Conservation (phyloP, 2,329 filamentous ascomycete species). For the Cercospora sojina region DNA sequence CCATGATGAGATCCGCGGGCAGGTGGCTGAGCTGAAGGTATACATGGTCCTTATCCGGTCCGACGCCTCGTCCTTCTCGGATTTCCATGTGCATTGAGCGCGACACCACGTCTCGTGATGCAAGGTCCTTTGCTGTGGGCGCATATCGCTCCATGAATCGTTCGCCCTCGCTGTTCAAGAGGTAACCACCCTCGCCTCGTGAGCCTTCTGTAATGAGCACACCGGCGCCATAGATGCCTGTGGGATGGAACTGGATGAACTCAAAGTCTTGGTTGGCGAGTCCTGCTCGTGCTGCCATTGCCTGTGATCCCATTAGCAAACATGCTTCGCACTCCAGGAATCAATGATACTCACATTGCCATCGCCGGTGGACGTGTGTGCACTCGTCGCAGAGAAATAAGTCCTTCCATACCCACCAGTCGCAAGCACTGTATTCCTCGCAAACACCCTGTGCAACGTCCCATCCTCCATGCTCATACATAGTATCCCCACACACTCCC, state of each 20-base stretch:
- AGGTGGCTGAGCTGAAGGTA: constrained; percentile 51
- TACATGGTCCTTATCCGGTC: constrained; percentile 50
- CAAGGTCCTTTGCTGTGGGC: constrained; percentile 52
- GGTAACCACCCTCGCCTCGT: constrained; percentile 52
- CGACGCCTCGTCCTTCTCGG: constrained; percentile 48
- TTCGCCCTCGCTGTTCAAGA: constrained; percentile 51
- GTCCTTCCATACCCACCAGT: constrained; percentile 53
- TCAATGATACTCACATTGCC: constrained; percentile 39
- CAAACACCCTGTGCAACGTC: constrained; percentile 50
- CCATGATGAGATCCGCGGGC: constrained; percentile 48
- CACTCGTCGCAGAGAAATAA: constrained; percentile 52
- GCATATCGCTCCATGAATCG: constrained; percentile 55
- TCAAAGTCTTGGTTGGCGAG: constrained; percentile 53
- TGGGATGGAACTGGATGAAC: constrained; percentile 54
- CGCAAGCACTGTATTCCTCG: constrained; percentile 50
- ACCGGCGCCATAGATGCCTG: constrained; percentile 53
- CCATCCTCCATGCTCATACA: constrained; percentile 53
- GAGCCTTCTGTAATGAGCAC: constrained; percentile 53
- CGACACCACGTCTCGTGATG: constrained; percentile 50
- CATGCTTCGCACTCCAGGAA: background rate
- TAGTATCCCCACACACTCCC: constrained; percentile 49
- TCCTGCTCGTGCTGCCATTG: constrained; percentile 51
- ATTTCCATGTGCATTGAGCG: constrained; percentile 53
- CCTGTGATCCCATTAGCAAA: constrained; percentile 27
- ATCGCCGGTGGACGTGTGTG: constrained; percentile 52